Evolutionary conservation across 1,284 basidiomycete species (phyloP), one percentile per base, ranked within the genome.

Genomic region (Naganishia liquefaciens): DNA sequence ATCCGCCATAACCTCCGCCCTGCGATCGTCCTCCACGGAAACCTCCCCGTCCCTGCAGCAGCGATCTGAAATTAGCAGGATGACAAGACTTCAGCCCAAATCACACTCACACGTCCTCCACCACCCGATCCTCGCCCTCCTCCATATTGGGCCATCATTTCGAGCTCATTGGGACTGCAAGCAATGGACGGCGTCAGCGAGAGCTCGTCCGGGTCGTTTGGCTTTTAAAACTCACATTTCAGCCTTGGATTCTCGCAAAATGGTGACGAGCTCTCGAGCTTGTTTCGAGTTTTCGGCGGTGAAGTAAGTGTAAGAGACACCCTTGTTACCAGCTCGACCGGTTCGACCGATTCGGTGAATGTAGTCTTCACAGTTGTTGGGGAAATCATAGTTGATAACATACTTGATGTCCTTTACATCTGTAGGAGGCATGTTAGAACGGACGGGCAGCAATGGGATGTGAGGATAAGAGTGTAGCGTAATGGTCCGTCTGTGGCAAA

Each of bases 211-310:
- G 25, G 40, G 25, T 23, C n/a, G 13, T n/a, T 28, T 10, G 21
- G 21, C 21, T 1, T 15, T 1, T 6, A 1, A 23, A 15, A 58
- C 66, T 67, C 40, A 67, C 66, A 99, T 83, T 55, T 84, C 82
- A 39, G 93, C 88, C 77, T 94, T 94, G 54, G 93, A 91, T 80
- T 99, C 95, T 69, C 86, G 84, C 68, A 99, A 81, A 72, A 99
- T 97, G 70, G 81, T 84, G 64, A 98, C 82, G 17, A 99, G 85
- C 75, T 99, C 95, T 55, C 93, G 89, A 19, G 95, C 93, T 71
- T 87, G 87, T 82, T 95, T 96, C 66, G 91, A 88, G 80, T 95
- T 97, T 75, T 96, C 91, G 58, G 89, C 89, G 63, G 91, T 94
- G 81, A 99, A 95, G 84, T 95, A 98, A 13, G 93, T 97, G 81